Conservation (phyloP, 169 alveolate genomes). For the Plasmodium coatneyi region DNA sequence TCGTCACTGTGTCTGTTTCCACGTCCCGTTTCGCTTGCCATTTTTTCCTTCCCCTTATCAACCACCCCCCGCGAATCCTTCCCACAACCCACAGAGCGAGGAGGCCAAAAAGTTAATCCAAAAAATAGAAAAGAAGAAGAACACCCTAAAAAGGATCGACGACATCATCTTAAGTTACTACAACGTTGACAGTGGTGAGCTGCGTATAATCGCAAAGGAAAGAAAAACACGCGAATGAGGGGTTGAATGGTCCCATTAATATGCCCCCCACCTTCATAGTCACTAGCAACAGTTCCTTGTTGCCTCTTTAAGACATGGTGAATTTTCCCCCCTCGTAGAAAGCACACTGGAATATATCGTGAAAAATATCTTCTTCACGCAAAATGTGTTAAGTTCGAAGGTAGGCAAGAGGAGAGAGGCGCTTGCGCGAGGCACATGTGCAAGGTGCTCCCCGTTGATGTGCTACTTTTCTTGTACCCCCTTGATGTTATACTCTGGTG, state of each 20-base stretch:
- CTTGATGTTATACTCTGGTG: neutral
- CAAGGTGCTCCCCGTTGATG: neutral
- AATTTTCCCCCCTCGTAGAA: conserved; percentile 12
- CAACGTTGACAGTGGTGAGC: conserved; percentile 76
- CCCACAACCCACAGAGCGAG: conserved; percentile 56
- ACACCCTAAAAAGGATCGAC: conserved; percentile 78
- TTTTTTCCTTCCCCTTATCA: neutral
- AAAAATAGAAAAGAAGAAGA: conserved; percentile 76
- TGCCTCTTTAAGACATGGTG: neutral
- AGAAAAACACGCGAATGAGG: neutral
- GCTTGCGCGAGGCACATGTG: neutral
- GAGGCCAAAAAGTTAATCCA: conserved; percentile 78
- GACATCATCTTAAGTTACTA: conserved; percentile 78
- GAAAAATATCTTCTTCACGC: conserved; percentile 62
- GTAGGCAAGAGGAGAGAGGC: neutral
- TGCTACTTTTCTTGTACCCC: neutral
- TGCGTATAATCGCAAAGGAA: neutral
- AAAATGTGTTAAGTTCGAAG: conserved; percentile 50
- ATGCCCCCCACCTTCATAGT: neutral
- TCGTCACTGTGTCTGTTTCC: neutral
- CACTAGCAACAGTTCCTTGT: neutral
- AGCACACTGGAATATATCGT: conserved; percentile 74
- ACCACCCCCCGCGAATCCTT: neutral
- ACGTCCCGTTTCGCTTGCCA: neutral
- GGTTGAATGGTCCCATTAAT: neutral